Evolutionary conservation across 176 grass and related monocot genomes (phyloP).

Genomic region (Oryza longistaminata): DNA sequence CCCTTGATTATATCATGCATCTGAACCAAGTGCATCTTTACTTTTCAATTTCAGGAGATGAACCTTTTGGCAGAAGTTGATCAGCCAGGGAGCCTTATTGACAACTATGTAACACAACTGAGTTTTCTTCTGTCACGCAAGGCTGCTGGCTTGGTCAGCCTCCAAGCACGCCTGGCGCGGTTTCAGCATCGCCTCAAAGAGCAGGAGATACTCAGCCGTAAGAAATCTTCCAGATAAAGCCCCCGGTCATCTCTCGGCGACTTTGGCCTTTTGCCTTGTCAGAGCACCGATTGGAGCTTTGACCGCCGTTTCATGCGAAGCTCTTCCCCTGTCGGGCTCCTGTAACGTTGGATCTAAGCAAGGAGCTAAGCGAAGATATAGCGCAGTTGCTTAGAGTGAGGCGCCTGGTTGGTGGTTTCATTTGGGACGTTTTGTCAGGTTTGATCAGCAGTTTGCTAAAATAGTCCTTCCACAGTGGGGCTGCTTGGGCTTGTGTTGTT

Average conservation of each 20-base stretch:
- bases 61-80: conserved; percentile 99
- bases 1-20: neutral
- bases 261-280: neutral
- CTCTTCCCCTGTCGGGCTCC: neutral
- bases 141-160: conserved; percentile 86
- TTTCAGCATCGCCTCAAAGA: conserved; percentile 97
- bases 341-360: conserved; percentile 24
- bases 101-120: conserved; percentile 90
- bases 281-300: conserved; percentile 5
- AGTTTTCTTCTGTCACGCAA: conserved; percentile 93
- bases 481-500: conserved; percentile 48
- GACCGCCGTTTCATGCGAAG: neutral
- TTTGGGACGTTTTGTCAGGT: conserved; percentile 31
- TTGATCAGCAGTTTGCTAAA: conserved; percentile 42
- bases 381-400: neutral
- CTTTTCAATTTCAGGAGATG: conserved; percentile 68
- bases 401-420: conserved; percentile 18
- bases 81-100: conserved; percentile 92
- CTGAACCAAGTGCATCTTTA: conserved; percentile 33
- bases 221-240: conserved; percentile 61
- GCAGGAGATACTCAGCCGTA: conserved; percentile 91
- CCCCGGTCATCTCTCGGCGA: neutral
- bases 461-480: conserved; percentile 28
- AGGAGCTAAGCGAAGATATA: conserved; percentile 17
- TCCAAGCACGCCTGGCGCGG: conserved; percentile 82